Evolutionary conservation across 192 early-diverging fungal genomes (phyloP).

Genomic region (Coemansia sp.): DNA sequence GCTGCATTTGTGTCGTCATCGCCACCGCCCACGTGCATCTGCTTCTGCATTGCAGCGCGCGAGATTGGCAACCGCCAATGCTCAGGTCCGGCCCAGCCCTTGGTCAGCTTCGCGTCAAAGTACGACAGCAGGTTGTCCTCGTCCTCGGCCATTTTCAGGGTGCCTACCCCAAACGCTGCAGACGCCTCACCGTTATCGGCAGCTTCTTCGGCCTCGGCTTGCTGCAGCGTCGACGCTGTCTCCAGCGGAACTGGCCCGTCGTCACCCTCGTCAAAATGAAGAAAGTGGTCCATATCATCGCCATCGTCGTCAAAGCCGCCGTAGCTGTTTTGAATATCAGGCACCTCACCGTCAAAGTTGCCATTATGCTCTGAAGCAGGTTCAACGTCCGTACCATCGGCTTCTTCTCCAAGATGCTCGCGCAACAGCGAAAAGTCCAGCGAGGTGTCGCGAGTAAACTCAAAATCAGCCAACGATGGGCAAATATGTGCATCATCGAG

Average conservation of each 20-base stretch:
- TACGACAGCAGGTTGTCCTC: conserved; percentile 76
- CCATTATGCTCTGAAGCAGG: conserved; percentile 13
- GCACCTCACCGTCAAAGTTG: conserved; percentile 18
- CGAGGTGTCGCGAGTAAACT: conserved; percentile 63
- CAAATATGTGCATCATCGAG: conserved; percentile 60
- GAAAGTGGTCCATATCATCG: conserved; percentile 43
- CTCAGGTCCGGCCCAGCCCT: conserved; percentile 91
- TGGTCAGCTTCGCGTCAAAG: conserved; percentile 79
- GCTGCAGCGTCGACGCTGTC: conserved; percentile 39
- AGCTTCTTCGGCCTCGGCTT: conserved; percentile 27
- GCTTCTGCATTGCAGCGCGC: conserved; percentile 44
- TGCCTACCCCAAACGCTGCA: conserved; percentile 13
- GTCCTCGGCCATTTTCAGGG: conserved; percentile 51
- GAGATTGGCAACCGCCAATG: conserved; percentile 78
- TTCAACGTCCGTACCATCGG: conserved; percentile 20
- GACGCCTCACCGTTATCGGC: conserved; percentile 20
- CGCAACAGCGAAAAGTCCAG: conserved; percentile 62
- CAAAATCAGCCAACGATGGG: conserved; percentile 67
- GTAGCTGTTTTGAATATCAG: conserved; percentile 15
- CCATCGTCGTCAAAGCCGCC: conserved; percentile 48
- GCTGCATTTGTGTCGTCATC: conserved; percentile 18
- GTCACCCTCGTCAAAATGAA: conserved; percentile 48
- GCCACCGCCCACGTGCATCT: conserved; percentile 22
- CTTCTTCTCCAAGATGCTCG: conserved; percentile 54
- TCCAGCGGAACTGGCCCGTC: conserved; percentile 44